A percentile compares a stretch with the other conserved stretches of the same genome.
phyloP scores from a whole-genome alignment of 2,329 filamentous ascomycete genomes.

The Fusarium liriodendri region DNA sequence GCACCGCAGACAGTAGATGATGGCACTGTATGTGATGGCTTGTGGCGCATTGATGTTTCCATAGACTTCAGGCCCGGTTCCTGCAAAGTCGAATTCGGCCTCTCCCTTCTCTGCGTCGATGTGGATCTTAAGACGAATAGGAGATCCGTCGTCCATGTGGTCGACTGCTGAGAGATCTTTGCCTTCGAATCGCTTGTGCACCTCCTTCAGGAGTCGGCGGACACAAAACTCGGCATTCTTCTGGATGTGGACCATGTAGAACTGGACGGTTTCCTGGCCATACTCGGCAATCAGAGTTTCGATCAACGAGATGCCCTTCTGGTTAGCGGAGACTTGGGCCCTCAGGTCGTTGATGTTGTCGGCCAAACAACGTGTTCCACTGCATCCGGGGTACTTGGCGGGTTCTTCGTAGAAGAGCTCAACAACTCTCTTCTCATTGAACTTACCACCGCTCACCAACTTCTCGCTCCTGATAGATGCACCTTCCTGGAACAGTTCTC shows the following conservation, averaged over 20 bases:
- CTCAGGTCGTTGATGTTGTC: conserved; percentile 88
- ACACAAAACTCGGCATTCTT: conserved; percentile 82
- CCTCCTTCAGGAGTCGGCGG: conserved; percentile 76
- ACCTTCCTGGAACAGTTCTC: conserved; percentile 72
- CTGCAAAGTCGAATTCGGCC: conserved; percentile 82
- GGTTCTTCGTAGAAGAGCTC: conserved; percentile 80
- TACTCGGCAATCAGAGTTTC: conserved; percentile 81
- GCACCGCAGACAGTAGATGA: conserved; percentile 86
- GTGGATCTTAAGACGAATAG: conserved; percentile 78
- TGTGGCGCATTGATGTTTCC: conserved; percentile 85
- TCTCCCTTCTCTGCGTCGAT: conserved; percentile 82
- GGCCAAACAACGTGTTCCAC: conserved; percentile 79
- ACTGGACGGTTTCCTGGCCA: conserved; percentile 80
- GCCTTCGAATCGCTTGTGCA: conserved; percentile 77
- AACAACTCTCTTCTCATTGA: conserved; percentile 81
- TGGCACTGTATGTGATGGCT: conserved; percentile 86
- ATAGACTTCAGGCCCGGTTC: conserved; percentile 83
- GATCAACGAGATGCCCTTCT: conserved; percentile 87
- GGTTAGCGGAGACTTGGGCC: conserved; percentile 85
- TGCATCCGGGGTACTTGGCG: conserved; percentile 79
- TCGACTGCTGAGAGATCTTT: conserved; percentile 78
- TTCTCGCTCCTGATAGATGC: conserved; percentile 74
- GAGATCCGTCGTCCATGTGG: conserved; percentile 87
- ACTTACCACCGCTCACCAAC: conserved; percentile 79
- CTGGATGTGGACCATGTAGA: conserved; percentile 87